Conservation (phyloP, 208 protist species). For the Crithidia brevicula region DNA sequence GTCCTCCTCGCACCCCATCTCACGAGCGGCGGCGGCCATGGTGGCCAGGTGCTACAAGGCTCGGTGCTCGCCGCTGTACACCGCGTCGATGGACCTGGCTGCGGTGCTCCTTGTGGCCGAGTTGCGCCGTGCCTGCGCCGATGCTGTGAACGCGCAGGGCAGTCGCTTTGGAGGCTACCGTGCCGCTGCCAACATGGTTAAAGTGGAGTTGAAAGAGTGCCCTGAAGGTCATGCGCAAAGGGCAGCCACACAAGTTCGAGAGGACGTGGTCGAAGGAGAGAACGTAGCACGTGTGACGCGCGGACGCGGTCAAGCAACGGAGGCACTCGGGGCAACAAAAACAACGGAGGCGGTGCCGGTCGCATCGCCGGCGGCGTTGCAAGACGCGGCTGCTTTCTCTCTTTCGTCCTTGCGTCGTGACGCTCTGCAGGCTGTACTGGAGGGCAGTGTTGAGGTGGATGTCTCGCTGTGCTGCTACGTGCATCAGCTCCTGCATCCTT, state of each 20-base stretch:
- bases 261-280: neutral
- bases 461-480: slow-evolving; percentile 12
- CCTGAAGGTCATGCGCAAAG: no score
- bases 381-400: no score
- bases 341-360: no score
- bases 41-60: neutral
- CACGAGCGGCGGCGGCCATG: neutral
- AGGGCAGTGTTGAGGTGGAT: slow-evolving; percentile 7
- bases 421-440: slow-evolving; percentile 23
- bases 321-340: no score
- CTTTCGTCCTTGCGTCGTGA: no score
- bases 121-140: slow-evolving; percentile 15
- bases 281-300: no score
- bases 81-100: slow-evolving; percentile 20
- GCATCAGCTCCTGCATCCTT: no score
- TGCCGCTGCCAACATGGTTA: no score
- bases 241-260: no score
- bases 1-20: neutral
- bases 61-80: slow-evolving; percentile 10
- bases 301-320: no score
- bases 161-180: neutral
- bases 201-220: no score
- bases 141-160: neutral
- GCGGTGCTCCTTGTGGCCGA: slow-evolving; percentile 14
- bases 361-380: no score